A percentile compares a stretch with the other conserved stretches of the same genome.
These are phyloP conservation scores for Byssothecium circinans DNA, from an alignment of 2,329 filamentous ascomycete genomes.

Conservation along the genomic window DNA sequence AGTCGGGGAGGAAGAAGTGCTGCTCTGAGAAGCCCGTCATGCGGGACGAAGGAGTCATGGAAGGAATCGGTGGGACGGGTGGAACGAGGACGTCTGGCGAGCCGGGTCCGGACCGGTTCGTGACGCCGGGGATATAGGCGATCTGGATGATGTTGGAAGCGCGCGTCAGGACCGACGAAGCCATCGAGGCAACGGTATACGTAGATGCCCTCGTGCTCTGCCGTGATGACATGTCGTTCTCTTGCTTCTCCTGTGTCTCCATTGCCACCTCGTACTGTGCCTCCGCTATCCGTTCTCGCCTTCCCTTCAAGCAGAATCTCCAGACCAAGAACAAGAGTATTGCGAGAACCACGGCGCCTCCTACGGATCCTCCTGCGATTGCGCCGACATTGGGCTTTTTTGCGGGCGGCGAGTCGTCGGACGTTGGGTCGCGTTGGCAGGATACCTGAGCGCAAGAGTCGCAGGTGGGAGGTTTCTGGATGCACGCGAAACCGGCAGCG, in stretches of 20 bases:
- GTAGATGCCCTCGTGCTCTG: slow-evolving; percentile 72
- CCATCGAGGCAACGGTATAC: slow-evolving; percentile 86
- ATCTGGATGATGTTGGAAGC: slow-evolving; percentile 99
- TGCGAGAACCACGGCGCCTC: slow-evolving; percentile 76
- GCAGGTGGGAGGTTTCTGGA: slow-evolving; percentile 62
- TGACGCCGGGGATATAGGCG: slow-evolving; percentile 96
- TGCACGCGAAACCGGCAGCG: slow-evolving; percentile 57
- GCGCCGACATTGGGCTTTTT: slow-evolving; percentile 69
- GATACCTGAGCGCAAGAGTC: slow-evolving; percentile 59
- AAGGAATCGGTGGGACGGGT: slow-evolving; percentile 90
- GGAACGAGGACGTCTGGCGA: slow-evolving; percentile 80
- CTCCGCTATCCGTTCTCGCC: slow-evolving; percentile 64
- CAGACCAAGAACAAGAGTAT: slow-evolving; percentile 78
- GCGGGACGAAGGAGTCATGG: slow-evolving; percentile 58
- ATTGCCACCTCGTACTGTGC: slow-evolving; percentile 60
- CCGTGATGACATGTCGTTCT: slow-evolving; percentile 58
- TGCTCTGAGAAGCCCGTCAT: slow-evolving; percentile 65
- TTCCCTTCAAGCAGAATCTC: slow-evolving; percentile 83
- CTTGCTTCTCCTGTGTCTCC: slow-evolving; percentile 58
- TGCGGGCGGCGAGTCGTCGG: slow-evolving; percentile 23
- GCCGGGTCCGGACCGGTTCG: slow-evolving; percentile 83
- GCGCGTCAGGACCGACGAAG: slow-evolving; percentile 90
- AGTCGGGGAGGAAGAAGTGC: slow-evolving; percentile 91
- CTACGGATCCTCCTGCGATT: slow-evolving; percentile 89
- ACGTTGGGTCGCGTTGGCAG: slow-evolving; percentile 51